Base-by-base conservation (phyloP, 2,329 filamentous ascomycete genomes). In the Apiospora koreana region DNA sequence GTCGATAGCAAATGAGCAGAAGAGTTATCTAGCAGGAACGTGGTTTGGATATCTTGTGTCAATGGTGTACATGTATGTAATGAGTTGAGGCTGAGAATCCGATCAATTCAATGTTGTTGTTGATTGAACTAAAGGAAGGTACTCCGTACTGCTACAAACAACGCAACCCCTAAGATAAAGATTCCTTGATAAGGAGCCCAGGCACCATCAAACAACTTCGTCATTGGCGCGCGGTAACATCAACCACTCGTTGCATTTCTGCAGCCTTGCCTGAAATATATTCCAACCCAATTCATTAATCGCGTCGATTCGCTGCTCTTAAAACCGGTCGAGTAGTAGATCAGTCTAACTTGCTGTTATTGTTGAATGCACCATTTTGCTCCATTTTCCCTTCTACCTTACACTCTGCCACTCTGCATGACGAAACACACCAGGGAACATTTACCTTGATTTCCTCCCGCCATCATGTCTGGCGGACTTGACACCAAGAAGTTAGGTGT, bases 401-500 rank as follows among this genome's bases (percentile, higher is more conserved):
- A 35, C 28, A 35, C 28, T 21, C 6, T 54, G 12, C 25, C 28
- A n/a, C 48, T 54, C 8, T 58, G 8, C 28, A 58, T 58, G 50
- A 58, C 50, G 28, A 58, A 35, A n/a, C 8, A 58, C 28, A 62
- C 21, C 21, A 8, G 21, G 54, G 8, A 38, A 62, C 28, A 23
- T 31, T 6, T 35, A 23, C 31, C 28, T 62, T 62, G 54, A 62
- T 23, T n/a, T 6, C 54, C 31, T 38, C 18, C 54, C 67, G 46
- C 68, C 68, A 77, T 58, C 72, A 87, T 86, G 84, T 75, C 82
- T 68, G 76, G 78, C 69, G 75, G 78, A 69, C 84, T 90, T 54
- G 86, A 89, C 75, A 79, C 77, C 71, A 79, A 87, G 77, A 85
- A 81, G 76, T 81, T 90, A 69, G 81, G 80, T 71, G 80, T 82